Evolutionary conservation across 371 early-diverging fungal species (phyloP).

Genomic region (Actinomucor elegans): DNA sequence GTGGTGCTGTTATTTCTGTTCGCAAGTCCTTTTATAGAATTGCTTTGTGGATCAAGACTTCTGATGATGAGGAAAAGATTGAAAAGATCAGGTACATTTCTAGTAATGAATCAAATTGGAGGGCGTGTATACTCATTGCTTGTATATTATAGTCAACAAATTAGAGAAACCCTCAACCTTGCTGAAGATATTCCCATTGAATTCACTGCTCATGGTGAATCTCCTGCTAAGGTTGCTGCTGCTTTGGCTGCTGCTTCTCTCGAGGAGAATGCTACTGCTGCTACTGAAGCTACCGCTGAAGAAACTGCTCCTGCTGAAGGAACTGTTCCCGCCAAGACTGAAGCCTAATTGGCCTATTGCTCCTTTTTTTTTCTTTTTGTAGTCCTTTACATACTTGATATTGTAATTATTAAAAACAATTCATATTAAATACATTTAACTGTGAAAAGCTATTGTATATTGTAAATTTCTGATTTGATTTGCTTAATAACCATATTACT

Average conservation of each 20-base stretch:
- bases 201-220: constrained; percentile 48
- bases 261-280: constrained; percentile 12
- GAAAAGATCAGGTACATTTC: constrained; percentile 65
- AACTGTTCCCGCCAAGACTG: constrained; percentile 1
- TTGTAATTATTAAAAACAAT: no score
- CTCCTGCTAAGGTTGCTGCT: constrained; percentile 32
- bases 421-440: no score
- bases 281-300: constrained; percentile 12
- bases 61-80: constrained; percentile 62
- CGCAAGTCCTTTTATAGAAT: constrained; percentile 81
- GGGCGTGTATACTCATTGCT: background rate
- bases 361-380: background rate
- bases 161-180: constrained; percentile 54
- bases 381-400: no score
- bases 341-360: background rate
- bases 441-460: no score
- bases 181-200: constrained; percentile 40
- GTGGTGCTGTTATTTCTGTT: constrained; percentile 89
- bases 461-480: no score
- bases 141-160: constrained; percentile 41
- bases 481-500: no score
- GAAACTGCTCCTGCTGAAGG: constrained; percentile 1
- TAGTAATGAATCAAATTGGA: background rate
- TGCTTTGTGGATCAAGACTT: constrained; percentile 88
- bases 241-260: constrained; percentile 23